These are phyloP conservation scores for Alternaria alternata DNA, from an alignment of 2,329 filamentous ascomycete genomes.

Conservation along the genomic window DNA sequence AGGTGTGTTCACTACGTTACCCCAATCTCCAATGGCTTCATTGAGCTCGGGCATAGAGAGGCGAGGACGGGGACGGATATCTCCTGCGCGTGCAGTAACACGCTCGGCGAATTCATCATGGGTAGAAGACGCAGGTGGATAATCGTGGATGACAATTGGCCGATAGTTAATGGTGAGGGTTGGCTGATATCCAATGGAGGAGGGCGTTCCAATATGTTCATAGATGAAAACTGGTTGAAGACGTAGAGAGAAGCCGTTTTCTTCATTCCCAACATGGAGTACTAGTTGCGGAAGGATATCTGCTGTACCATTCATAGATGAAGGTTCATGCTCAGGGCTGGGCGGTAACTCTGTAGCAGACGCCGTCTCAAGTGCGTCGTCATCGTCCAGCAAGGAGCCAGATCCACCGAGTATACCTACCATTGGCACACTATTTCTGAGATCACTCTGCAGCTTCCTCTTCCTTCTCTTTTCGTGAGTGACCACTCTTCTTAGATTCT, in stretches of 20 bases:
- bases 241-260: background rate
- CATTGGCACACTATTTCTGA: background rate
- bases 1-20: background rate
- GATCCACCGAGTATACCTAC: background rate
- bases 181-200: background rate
- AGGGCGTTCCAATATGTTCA: background rate
- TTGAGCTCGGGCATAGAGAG: background rate
- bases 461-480: background rate
- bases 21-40: background rate
- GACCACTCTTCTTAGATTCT: background rate
- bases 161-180: no score
- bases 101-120: background rate
- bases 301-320: background rate
- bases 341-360: background rate
- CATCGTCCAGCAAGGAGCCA: background rate
- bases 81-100: background rate
- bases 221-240: background rate
- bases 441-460: background rate
- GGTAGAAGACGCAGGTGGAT: background rate
- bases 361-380: background rate
- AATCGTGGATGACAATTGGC: background rate
- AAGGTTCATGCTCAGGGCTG: background rate
- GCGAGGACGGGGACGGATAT: background rate
- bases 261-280: background rate
- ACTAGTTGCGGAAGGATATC: background rate